Conservation (phyloP, 2,329 filamentous ascomycete species). For the Epichloe gansuensis region DNA sequence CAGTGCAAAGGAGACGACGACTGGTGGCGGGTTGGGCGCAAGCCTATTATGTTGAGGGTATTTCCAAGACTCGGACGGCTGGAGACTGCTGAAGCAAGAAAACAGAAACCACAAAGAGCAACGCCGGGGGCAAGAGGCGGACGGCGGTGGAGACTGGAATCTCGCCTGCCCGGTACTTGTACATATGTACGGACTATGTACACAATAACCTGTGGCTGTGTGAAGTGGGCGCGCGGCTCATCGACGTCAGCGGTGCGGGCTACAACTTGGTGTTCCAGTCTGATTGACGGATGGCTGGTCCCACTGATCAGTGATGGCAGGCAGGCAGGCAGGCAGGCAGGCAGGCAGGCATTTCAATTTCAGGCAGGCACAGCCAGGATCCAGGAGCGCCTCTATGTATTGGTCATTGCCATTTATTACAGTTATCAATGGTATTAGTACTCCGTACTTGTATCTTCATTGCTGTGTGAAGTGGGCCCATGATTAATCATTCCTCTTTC, state of each 20-base stretch:
- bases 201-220: too few relatives aligned
- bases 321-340: not conserved
- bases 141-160: not conserved
- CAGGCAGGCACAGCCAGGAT: too few relatives aligned
- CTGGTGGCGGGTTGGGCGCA: not conserved
- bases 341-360: too few relatives aligned
- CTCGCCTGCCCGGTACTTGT: too few relatives aligned
- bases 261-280: not conserved
- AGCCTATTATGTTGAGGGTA: not conserved
- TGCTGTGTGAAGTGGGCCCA: too few relatives aligned
- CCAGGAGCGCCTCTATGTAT: too few relatives aligned
- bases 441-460: too few relatives aligned
- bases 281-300: not conserved
- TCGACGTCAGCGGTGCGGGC: not conserved
- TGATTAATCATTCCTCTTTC: too few relatives aligned
- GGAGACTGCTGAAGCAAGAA: not conserved
- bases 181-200: too few relatives aligned
- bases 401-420: too few relatives aligned
- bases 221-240: not conserved
- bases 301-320: not conserved
- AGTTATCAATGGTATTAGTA: too few relatives aligned
- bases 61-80: not conserved
- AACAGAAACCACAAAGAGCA: not conserved
- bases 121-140: conserved; percentile 1
- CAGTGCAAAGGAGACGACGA: not conserved